Evolutionary conservation across 2,329 filamentous ascomycete species (phyloP).

Genomic region (Cadophora gregata): DNA sequence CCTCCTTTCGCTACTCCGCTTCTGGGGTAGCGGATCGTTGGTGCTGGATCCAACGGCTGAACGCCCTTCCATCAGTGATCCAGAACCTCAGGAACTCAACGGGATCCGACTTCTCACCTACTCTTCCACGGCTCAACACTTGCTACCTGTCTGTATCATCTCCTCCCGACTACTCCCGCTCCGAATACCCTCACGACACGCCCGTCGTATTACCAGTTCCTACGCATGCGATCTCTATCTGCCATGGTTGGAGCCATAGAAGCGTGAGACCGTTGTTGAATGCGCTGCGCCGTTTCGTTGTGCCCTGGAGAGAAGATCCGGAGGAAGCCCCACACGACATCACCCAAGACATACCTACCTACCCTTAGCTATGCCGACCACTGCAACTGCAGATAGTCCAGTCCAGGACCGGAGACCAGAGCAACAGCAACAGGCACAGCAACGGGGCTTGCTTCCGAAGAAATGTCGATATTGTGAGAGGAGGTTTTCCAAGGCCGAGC

Average conservation of each 20-base stretch:
- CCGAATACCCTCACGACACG: not conserved
- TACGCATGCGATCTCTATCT: constrained; percentile 6
- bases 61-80: constrained; percentile 6
- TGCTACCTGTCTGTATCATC: not conserved
- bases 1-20: constrained; percentile 24
- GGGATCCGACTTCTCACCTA: not conserved
- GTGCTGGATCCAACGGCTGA: not conserved
- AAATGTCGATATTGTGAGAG: constrained; percentile 56
- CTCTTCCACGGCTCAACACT: not conserved
- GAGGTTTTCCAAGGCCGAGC: constrained; percentile 61
- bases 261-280: not conserved
- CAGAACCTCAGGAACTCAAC: constrained; percentile 2
- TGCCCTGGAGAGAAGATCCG: not conserved
- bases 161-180: not conserved
- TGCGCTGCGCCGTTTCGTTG: not conserved
- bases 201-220: not conserved
- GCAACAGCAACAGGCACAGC: not conserved
- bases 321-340: constrained; percentile 26
- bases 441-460: constrained; percentile 44
- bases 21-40: constrained; percentile 1
- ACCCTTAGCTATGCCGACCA: constrained; percentile 24
- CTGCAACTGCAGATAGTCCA: constrained; percentile 19
- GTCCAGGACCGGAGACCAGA: constrained; percentile 23
- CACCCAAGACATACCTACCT: not conserved
- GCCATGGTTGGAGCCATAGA: constrained; percentile 17